These are phyloP conservation scores for Hypericum androsaemum DNA, from an alignment of 345 rosid genomes.

Conservation along the genomic window DNA sequence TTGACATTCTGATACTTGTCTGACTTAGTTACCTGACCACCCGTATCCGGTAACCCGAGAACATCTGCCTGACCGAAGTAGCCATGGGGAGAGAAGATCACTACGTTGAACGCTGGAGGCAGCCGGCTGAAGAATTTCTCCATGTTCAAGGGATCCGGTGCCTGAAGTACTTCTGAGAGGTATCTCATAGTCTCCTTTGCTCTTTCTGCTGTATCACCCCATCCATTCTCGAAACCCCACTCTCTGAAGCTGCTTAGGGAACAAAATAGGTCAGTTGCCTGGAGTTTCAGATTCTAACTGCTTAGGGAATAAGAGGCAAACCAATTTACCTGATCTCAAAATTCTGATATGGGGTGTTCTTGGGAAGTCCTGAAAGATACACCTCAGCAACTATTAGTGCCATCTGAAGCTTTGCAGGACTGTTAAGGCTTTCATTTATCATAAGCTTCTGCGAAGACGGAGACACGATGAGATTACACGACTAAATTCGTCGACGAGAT, in stretches of 20 bases:
- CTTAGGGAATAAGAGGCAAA: background rate
- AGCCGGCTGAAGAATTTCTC: constrained; percentile 49
- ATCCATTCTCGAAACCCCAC: constrained; percentile 91
- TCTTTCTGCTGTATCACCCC: constrained; percentile 70
- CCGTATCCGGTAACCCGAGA: constrained; percentile 90
- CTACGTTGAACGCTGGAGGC: constrained; percentile 61
- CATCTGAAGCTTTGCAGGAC: constrained; percentile 57
- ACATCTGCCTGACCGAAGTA: constrained; percentile 87
- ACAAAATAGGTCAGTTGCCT: background rate
- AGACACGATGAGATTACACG: background rate
- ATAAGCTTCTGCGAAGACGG: constrained; percentile 42
- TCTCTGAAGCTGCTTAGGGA: constrained; percentile 53
- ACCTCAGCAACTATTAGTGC: constrained; percentile 61
- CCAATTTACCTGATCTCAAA: constrained; percentile 47
- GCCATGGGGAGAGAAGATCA: constrained; percentile 81
- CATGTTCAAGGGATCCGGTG: constrained; percentile 58
- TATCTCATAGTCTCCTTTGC: constrained; percentile 58
- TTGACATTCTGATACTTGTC: background rate
- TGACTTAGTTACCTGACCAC: constrained; percentile 48
- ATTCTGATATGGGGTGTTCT: constrained; percentile 38
- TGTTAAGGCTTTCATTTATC: constrained; percentile 46
- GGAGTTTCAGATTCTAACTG: too few relatives aligned
- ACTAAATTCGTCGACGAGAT: too few relatives aligned
- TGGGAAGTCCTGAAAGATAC: constrained; percentile 41
- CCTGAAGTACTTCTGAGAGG: constrained; percentile 81